Evolutionary conservation across 2,329 filamentous ascomycete genomes (phyloP), one percentile per base, ranked within the genome.

Genomic region (Pseudogymnoascus sp.): DNA sequence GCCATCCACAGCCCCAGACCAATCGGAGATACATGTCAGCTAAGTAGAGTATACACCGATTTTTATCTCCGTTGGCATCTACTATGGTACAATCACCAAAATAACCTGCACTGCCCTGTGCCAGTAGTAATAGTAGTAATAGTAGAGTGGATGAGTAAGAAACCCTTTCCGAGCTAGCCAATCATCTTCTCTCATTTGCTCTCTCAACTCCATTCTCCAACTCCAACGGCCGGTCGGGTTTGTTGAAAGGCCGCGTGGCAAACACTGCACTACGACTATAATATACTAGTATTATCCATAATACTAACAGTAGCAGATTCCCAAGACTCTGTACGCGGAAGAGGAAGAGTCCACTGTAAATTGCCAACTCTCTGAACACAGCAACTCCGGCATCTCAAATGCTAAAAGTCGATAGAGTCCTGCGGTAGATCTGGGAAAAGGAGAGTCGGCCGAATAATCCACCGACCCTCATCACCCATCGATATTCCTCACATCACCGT

Each of bases 181-280:
- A 50, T 50, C 44, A 17, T 24, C 21, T 6, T 31, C 24, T 7
- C 7, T 15, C 24, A 8, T 26, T 44, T 44, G 11, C 13, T 21
- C 8, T 13, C 41, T 24, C 41, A 26, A 21, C 21, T 21, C 6
- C 3, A 13, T 36, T 9, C 35, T 11, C 35, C 35, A 36, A 13
- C 13, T 11, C 11, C 39, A 24, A 24, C 39, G 39, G 39, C 5
- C 36, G 36, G 37, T 39, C n/a, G 24, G 24, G 41, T 13, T 21
- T 47, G n/a, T 31, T 31, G 26, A 50, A 50, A 31, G 44, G 44
- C 44, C 44, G 44, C 44, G 44, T 50, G 44, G 44, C 44, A 50
- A 26, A 31, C 1, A 15, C 13, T 2, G 8, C 24, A 10, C 24
- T 50, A 50, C n/a, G 26, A 31, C 44, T 6, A 29, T 31, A 50